Base-by-base conservation (phyloP, 768 basidiomycete species). In the Kwoniella newhampshirensis region DNA sequence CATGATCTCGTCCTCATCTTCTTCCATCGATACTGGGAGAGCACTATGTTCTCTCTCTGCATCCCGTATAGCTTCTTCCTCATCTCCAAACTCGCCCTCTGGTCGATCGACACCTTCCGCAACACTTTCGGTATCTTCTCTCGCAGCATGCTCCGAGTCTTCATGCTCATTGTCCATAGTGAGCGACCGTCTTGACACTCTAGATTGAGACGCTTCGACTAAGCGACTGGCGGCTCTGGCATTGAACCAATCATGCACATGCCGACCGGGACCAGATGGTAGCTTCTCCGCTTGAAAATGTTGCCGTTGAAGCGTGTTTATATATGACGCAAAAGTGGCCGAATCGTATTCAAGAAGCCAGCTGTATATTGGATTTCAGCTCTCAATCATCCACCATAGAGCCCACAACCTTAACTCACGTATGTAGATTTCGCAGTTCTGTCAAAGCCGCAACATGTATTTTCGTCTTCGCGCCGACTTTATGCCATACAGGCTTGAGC, bases 401-500 rank as follows among this genome's bases (percentile, higher is more conserved):
- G n/a, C n/a, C n/a, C n/a, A n/a, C n/a, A n/a, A n/a, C n/a, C n/a
- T 4, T n/a, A 27, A 63, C 87, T 59, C 66, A 91, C 89, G 81
- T 81, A 40, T 97, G 83, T 4, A 98, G 82, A 42, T 86, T 85
- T 0, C 96, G 82, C 0, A 99, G 81, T 1, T 86, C 87, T 0
- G 87, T 85, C 17, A 99, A 83, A 73, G 98, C 94, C 48, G 81
- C 83, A 8, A 97, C 91, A 11, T 98, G 83, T 59, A 92, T 89
- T 66, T 89, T 91, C 4, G 93, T 98, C 59, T 84, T 87, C 0
- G 89, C 86, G 0, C 91, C 91, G 25, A 94, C 93, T 77, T 91
- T 90, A 76, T 98, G 92, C 94, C 96, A 98, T 6, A 96, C 87
- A 0, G 91, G 82, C 74, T 96, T 91, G 7, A 98, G 83, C 68